Evolutionary conservation across 176 grass and related monocot genomes (phyloP).

Genomic region (Puya raimondii): DNA sequence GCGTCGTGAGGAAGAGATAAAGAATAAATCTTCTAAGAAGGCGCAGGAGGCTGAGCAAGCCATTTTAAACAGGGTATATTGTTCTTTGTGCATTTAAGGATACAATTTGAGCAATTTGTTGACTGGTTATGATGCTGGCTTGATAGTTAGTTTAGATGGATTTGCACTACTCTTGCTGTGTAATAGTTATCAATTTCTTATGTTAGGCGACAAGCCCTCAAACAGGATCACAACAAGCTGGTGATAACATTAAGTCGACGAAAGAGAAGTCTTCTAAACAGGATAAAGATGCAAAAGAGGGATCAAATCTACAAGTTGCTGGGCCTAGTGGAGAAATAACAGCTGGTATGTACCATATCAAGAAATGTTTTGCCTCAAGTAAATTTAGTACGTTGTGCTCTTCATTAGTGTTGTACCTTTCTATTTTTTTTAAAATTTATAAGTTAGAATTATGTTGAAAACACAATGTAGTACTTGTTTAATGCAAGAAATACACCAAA

Average conservation of each 20-base stretch:
- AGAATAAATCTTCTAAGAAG: conserved; percentile 58
- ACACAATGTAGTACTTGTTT: too few relatives aligned
- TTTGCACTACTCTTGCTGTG: not conserved
- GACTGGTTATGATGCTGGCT: not conserved
- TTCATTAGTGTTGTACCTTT: not conserved
- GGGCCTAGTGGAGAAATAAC: conserved; percentile 79
- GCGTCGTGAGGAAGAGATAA: conserved; percentile 64
- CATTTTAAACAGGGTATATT: conserved; percentile 44
- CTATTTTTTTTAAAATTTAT: not conserved
- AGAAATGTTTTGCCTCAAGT: not conserved
- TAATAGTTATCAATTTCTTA: not conserved
- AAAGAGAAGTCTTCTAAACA: conserved; percentile 38
- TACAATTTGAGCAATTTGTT: not conserved
- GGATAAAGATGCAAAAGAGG: conserved; percentile 46
- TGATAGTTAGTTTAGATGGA: not conserved
- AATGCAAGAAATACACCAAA: too few relatives aligned
- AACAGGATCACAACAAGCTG: conserved; percentile 36
- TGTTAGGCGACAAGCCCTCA: conserved; percentile 60
- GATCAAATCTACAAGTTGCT: conserved; percentile 65
- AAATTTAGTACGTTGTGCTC: not conserved
- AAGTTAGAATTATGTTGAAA: not conserved
- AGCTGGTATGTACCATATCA: conserved; percentile 35
- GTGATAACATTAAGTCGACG: conserved; percentile 25
- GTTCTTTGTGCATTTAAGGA: conserved; percentile 2
- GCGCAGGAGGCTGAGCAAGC: conserved; percentile 30